Conservation (phyloP, 345 rosid species). For the Citrus sp. region DNA sequence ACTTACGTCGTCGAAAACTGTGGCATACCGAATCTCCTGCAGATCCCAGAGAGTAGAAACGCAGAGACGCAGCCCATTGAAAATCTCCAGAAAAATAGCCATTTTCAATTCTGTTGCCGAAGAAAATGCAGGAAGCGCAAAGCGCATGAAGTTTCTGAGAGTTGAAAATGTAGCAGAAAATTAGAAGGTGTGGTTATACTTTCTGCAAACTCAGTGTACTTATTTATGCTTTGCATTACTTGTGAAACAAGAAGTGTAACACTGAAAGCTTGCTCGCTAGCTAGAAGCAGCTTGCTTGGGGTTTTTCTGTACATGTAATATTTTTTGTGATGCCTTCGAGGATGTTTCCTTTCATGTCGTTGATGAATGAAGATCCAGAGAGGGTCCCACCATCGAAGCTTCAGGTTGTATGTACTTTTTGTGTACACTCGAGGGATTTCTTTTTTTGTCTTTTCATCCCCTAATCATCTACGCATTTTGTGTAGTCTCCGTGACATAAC, state of each 20-base stretch:
- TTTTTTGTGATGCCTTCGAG: slow-evolving; percentile 18
- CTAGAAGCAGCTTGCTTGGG: not conserved
- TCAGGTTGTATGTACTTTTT: too few species aligned
- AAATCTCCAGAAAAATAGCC: slow-evolving; percentile 31
- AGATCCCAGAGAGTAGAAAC: slow-evolving; percentile 56
- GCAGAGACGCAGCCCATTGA: slow-evolving; percentile 32
- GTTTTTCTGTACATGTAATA: not conserved
- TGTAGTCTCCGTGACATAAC: too few species aligned
- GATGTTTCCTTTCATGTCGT: slow-evolving; percentile 36
- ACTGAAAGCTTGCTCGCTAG: too few species aligned
- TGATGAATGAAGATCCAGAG: not conserved
- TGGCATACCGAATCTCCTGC: slow-evolving; percentile 48
- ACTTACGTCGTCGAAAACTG: slow-evolving; percentile 38
- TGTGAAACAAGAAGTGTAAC: not conserved
- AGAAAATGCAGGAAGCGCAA: not conserved
- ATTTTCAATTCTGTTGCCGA: slow-evolving; percentile 5
- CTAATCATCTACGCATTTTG: too few species aligned
- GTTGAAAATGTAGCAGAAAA: not conserved
- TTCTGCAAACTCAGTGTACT: too few species aligned
- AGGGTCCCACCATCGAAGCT: not conserved
- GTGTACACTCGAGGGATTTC: too few species aligned
- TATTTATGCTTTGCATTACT: not conserved
- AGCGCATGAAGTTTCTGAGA: not conserved
- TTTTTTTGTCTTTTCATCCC: too few species aligned
- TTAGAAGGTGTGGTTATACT: not conserved